Evolutionary conservation across 306 rosid species (phyloP).

Genomic region (Pueraria montana): DNA sequence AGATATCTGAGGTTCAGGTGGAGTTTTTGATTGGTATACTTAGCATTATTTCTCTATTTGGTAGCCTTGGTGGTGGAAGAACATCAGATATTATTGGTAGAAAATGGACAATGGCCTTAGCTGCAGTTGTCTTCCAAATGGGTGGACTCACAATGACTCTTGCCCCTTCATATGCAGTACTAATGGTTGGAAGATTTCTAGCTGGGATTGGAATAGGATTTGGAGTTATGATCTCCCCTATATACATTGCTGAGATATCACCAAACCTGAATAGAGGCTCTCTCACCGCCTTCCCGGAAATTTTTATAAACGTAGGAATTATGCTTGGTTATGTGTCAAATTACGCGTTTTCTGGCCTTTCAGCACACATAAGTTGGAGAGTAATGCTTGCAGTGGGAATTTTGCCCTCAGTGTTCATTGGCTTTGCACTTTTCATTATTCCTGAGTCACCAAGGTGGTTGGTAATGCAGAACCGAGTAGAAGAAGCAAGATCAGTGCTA

Average conservation of each 20-base stretch:
- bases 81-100: constrained; percentile 89
- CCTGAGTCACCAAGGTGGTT: constrained; percentile 98
- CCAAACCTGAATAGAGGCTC: constrained; percentile 83
- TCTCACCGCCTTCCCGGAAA: constrained; percentile 90
- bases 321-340: constrained; percentile 92
- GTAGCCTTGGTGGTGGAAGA: constrained; percentile 92
- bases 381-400: constrained; percentile 93
- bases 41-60: constrained; percentile 85
- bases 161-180: constrained; percentile 77
- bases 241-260: constrained; percentile 91
- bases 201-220: constrained; percentile 95
- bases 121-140: constrained; percentile 78
- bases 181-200: constrained; percentile 75
- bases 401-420: constrained; percentile 85
- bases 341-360: constrained; percentile 80
- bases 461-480: constrained; percentile 78
- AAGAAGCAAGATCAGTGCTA: constrained; percentile 86
- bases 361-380: constrained; percentile 85
- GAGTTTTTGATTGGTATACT: constrained; percentile 89
- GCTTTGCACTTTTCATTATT: constrained; percentile 85
- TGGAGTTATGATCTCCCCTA: constrained; percentile 93
- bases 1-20: constrained; percentile 79
- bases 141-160: constrained; percentile 85
- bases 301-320: constrained; percentile 86
- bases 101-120: constrained; percentile 97